Evolutionary conservation across 129 eudicot species (phyloP).

Genomic region (Rutidosis leptorrhynchoides): DNA sequence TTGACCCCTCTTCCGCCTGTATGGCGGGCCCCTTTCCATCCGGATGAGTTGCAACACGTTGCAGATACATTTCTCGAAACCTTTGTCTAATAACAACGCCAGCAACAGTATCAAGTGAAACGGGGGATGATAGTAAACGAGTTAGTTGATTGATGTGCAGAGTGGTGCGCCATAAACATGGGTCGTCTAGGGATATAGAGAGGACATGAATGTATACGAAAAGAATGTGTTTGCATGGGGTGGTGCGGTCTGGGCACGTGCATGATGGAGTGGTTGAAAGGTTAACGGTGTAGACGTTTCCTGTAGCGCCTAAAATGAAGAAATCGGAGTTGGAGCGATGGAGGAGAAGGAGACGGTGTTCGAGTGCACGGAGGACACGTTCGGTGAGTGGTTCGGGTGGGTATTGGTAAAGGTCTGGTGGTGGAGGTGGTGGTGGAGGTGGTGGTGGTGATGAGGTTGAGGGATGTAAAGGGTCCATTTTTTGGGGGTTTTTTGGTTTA

Average conservation of each 20-base stretch:
- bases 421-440: constrained; percentile 35
- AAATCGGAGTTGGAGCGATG: constrained; percentile 70
- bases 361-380: constrained; percentile 59
- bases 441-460: constrained; percentile 41
- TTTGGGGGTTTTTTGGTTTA: not conserved
- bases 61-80: constrained; percentile 51
- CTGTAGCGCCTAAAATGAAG: constrained; percentile 81
- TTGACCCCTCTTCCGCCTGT: constrained; percentile 41
- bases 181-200: constrained; percentile 57
- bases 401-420: constrained; percentile 21
- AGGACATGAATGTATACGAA: constrained; percentile 72
- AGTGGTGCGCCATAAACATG: constrained; percentile 49
- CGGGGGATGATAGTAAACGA: constrained; percentile 49
- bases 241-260: constrained; percentile 82
- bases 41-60: constrained; percentile 23
- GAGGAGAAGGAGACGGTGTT: constrained; percentile 73
- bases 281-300: constrained; percentile 79
- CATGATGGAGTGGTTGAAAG: constrained; percentile 61
- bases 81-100: constrained; percentile 39
- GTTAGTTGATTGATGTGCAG: constrained; percentile 63
- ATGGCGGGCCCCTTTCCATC: constrained; percentile 23
- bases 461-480: constrained; percentile 26
- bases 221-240: constrained; percentile 88
- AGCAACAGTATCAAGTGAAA: constrained; percentile 47
- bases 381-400: constrained; percentile 58